Conservation (phyloP, 129 eudicot species). For the Flaveria bidentis region DNA sequence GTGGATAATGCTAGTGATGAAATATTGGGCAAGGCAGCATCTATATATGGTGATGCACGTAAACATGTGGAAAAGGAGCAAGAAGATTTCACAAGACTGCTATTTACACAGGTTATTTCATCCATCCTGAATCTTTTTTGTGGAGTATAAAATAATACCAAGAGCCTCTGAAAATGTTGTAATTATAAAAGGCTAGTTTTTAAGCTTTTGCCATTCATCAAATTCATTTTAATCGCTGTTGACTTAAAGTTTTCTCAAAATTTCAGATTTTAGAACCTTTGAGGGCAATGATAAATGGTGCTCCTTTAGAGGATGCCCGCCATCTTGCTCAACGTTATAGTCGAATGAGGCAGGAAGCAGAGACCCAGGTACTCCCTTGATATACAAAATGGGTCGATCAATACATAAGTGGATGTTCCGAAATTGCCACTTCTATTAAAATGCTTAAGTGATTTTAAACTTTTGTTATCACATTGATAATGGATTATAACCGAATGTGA, state of each 20-base stretch:
- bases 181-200: background rate
- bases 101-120: slow-evolving; percentile 71
- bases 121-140: background rate
- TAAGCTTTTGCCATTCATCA: background rate
- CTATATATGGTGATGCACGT: slow-evolving; percentile 95
- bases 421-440: background rate
- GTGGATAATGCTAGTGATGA: slow-evolving; percentile 78
- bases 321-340: slow-evolving; percentile 99
- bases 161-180: slow-evolving; percentile 14
- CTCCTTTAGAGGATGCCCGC: slow-evolving; percentile 99
- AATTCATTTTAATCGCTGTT: slow-evolving; percentile 9
- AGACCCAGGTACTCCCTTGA: slow-evolving; percentile 66
- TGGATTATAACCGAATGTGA: slow-evolving; percentile 33
- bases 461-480: slow-evolving; percentile 28
- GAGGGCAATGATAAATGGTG: slow-evolving; percentile 80
- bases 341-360: slow-evolving; percentile 99
- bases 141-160: background rate
- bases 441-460: slow-evolving; percentile 10
- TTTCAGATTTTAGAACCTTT: slow-evolving; percentile 86
- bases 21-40: slow-evolving; percentile 81
- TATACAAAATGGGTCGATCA: background rate
- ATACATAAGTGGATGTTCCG: background rate
- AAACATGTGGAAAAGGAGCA: slow-evolving; percentile 96
- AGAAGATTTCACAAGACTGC: slow-evolving; percentile 76
- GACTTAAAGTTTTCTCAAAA: slow-evolving; percentile 4